A percentile compares a stretch with the other conserved stretches of the same genome.
Evolutionary conservation across 306 rosid genomes (phyloP).

Genomic region (Castanea crenata): DNA sequence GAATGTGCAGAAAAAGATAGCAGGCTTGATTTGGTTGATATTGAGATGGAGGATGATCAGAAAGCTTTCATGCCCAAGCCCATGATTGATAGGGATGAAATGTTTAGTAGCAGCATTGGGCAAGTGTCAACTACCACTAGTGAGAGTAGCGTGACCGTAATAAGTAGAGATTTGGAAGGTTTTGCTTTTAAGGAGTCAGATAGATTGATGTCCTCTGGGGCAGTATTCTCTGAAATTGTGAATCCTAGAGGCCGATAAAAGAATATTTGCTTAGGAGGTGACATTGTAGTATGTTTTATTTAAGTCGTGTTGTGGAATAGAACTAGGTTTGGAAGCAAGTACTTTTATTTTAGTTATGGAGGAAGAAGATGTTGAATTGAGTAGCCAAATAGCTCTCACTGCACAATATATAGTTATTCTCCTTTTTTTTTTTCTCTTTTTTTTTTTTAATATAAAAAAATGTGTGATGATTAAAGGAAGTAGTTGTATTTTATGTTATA

Average conservation of each 20-base stretch:
- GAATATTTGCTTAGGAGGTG: background rate
- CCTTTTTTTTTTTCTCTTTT: fast-evolving
- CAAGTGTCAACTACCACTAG: background rate
- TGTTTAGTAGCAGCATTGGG: background rate
- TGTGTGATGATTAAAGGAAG: too few relatives aligned
- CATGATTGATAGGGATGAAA: background rate
- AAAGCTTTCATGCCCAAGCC: background rate
- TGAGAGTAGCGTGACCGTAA: background rate
- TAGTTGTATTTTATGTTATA: too few relatives aligned
- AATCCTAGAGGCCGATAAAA: background rate
- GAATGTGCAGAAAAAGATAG: conserved; percentile 36
- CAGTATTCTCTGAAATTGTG: background rate
- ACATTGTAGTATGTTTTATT: too few relatives aligned
- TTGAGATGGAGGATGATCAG: background rate
- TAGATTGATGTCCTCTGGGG: background rate
- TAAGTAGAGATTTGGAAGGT: background rate
- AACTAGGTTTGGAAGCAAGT: background rate
- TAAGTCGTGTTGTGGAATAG: background rate
- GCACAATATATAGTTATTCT: too few relatives aligned
- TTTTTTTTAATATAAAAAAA: too few relatives aligned
- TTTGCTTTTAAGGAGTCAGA: background rate
- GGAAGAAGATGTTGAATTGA: conserved; percentile 38
- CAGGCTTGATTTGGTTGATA: conserved; percentile 1
- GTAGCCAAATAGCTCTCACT: too few relatives aligned
- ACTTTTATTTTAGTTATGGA: too few relatives aligned